Evolutionary conservation across 75 land plant genomes (phyloP).

Genomic region (Sequoia sempervirens): DNA sequence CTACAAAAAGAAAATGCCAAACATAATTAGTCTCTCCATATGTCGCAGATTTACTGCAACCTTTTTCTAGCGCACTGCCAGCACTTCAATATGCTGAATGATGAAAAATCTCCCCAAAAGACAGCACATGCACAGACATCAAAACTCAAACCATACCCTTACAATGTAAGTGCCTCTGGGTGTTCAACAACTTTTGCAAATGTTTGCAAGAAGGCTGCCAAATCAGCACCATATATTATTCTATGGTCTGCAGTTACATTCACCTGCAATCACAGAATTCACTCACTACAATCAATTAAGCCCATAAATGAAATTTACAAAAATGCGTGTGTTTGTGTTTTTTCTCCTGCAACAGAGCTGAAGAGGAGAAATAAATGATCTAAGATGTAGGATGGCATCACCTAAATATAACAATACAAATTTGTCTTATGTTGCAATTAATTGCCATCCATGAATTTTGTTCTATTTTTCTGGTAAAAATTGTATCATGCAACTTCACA

Average conservation of each 20-base stretch:
- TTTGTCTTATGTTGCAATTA: background rate
- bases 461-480: background rate
- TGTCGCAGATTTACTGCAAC: background rate
- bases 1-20: background rate
- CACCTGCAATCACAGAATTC: constrained; percentile 50
- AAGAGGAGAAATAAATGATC: background rate
- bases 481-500: background rate
- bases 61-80: background rate
- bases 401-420: background rate
- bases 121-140: background rate
- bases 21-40: background rate
- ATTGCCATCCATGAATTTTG: background rate
- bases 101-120: background rate
- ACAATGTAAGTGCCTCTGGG: constrained; percentile 87
- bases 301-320: background rate
- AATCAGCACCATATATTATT: constrained; percentile 88
- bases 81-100: background rate
- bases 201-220: constrained; percentile 93
- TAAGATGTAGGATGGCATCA: background rate
- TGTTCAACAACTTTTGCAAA: constrained; percentile 81
- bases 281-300: background rate
- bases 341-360: background rate
- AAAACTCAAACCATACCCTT: constrained; percentile 10
- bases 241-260: constrained; percentile 97
- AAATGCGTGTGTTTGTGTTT: background rate